Evolutionary conservation across 306 rosid species (phyloP), one percentile per base, ranked within the genome.

Genomic region (Benincasa hispida): DNA sequence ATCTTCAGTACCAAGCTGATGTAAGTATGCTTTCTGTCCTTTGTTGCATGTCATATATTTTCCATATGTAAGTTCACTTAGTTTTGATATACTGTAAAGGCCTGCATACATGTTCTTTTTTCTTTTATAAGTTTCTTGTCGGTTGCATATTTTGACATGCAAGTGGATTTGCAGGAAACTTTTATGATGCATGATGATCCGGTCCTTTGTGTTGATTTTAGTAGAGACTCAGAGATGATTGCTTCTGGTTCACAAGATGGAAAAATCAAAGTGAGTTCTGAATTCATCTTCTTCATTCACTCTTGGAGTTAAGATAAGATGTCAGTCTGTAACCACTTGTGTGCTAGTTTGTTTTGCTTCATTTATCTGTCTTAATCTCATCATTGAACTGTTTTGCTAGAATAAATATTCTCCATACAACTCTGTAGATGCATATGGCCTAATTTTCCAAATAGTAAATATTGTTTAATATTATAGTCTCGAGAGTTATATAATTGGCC

Each of bases 1-100:
- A 95, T 83, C 97, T 95, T 81, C 99, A 92, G 86, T 95, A 95
- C 89, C 99, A 95, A 85, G 98, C 99, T 78, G 98, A 95, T 83
- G 99, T 94, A 82, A 92, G 99, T 74, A 78, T 35, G 54, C 75
- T 79, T 53, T 39, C 48, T 50, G 30, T 50, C 53, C 39, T 53
- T 27, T 9, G 14, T 24, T 53, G 24, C 48, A 37, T 76, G 32
- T 45, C 41, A 37, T 55, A 13, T 37, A 10, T 24, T 75, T 54
- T 32, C 67, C 77, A 32, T 74, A 30, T n/a, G 41, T 72, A 47
- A 47, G 41, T 47, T 9, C 76, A 72, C 59, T 72, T 54, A 10
- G 47, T 72, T 72, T 10, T 72, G 4, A 12, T 19, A 74, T 55
- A 32, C 1, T 74, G 62, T 10, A 51, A 53, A 74, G 77, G 13